Base-by-base conservation (phyloP, 2,329 filamentous ascomycete species). In the Aureobasidium sp. region DNA sequence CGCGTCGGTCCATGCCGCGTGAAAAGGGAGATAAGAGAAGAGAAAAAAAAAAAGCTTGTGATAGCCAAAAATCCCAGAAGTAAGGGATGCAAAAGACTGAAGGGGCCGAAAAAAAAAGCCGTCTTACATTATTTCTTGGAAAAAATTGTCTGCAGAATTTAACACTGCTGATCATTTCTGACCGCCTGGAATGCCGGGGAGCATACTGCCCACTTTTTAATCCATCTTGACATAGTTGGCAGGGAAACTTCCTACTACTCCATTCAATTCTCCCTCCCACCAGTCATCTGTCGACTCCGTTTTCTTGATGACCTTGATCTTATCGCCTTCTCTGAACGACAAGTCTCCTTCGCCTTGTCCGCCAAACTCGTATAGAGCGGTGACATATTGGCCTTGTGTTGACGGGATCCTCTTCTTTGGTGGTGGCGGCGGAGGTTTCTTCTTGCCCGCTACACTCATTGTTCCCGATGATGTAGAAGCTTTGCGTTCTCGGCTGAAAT, bases 231-330 rank as follows among this genome's bases (percentile, higher is more conserved):
- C 66, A 69, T 94, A 94, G 68, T 94, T 94, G 6, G 88, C 88
- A 1, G 88, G 88, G 65, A 94, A 94, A 59, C 75, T 83, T 3
- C 88, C 88, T 63, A 76, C 78, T 22, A 74, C 67, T 0, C 88
- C 88, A 35, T 74, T 74, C 12, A 90, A 58, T 67, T 93, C 87
- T 11, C 88, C 88, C 57, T 88, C 80, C 88, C 88, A 94, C 88
- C 88, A 94, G 65, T 93, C 88, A 69, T 93, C 85, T 19, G 81
- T 84, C 57, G 84, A 89, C 6, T 81, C 79, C 2, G 88, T 93
- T 72, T 85, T 88, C 71, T 87, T 87, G 27, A 90, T 64, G 3
- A 94, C 83, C 40, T 77, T 80, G 60, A 94, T 94, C 45, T 79
- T 75, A 62, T 93, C 88, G 2, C 88, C 88, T 66, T 90, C 85